These are phyloP conservation scores for Trichoderma arundinaceum DNA, from an alignment of 2,329 filamentous ascomycete genomes.

Conservation along the genomic window DNA sequence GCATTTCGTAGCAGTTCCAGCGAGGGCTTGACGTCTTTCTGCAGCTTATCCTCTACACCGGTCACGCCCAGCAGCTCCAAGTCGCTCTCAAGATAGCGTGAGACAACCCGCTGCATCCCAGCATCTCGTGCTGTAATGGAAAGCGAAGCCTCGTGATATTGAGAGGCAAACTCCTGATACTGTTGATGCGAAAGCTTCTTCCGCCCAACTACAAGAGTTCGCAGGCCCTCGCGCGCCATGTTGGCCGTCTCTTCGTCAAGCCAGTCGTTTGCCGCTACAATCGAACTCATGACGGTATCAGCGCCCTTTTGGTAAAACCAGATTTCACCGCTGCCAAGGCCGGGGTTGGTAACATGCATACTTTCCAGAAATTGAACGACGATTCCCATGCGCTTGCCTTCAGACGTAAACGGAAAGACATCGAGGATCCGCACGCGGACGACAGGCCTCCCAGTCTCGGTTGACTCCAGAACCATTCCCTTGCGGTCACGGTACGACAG, in stretches of 20 bases:
- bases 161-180: slow-evolving; percentile 78
- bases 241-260: slow-evolving; percentile 99
- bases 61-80: slow-evolving; percentile 96
- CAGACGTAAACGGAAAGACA: slow-evolving; percentile 96
- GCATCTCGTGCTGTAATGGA: slow-evolving; percentile 79
- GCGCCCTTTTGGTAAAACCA: slow-evolving; percentile 99
- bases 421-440: slow-evolving; percentile 90
- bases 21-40: slow-evolving; percentile 93
- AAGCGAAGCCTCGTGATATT: slow-evolving; percentile 80
- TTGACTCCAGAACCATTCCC: slow-evolving; percentile 80
- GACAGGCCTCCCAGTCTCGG: slow-evolving; percentile 72
- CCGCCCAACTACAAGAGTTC: slow-evolving; percentile 93
- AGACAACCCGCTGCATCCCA: slow-evolving; percentile 80
- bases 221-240: slow-evolving; percentile 95
- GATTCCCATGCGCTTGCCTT: slow-evolving; percentile 98
- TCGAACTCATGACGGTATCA: slow-evolving; percentile 96
- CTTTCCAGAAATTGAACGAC: slow-evolving; percentile 82
- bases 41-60: slow-evolving; percentile 95
- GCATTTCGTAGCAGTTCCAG: slow-evolving; percentile 94
- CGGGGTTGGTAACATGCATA: slow-evolving; percentile 53
- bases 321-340: slow-evolving; percentile 73
- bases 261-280: slow-evolving; percentile 97
- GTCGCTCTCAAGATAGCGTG: slow-evolving; percentile 81
- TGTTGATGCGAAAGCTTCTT: slow-evolving; percentile 79
- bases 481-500: slow-evolving; percentile 85